Evolutionary conservation across 2,329 filamentous ascomycete species (phyloP), one percentile per base, ranked within the genome.

Genomic region (Trichocomaceae sp.): DNA sequence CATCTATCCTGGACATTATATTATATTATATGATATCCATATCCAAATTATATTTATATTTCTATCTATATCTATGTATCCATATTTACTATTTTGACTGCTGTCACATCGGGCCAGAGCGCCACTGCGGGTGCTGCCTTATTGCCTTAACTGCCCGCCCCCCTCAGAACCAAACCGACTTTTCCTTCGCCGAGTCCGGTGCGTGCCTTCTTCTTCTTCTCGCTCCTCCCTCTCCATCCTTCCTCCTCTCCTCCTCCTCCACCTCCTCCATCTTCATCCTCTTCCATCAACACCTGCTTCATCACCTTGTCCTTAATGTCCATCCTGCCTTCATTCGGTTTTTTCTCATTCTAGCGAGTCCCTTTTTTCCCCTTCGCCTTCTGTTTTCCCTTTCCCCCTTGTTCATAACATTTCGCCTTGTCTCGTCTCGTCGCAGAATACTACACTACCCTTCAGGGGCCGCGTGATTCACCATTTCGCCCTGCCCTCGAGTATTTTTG

Each of bases 171-270:
- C 20, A 41, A 41, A 19, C 12, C 29, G 29, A 33, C 29, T 10
- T 56, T 49, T 49, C 45, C 45, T 52, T 56, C 54, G 54, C 54
- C 54, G 54, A 56, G 49, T 51, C 54, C 54, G 49, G 49, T 47
- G 31, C 37, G 20, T 37, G 23, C 42, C n/a, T 33, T 19, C 37
- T 31, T 41, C 19, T 26, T 52, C 42, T 10, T 41, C 17, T 17
- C 42, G 22, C 33, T 47, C 50, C 19, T 29, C 31, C 42, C 42
- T 8, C 42, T 26, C 35, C 50, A 45, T 47, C 48, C 15, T n/a
- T n/a, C n/a, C n/a, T n/a, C n/a, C n/a, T n/a, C n/a, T n/a, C n/a
- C n/a, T n/a, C n/a, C n/a, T n/a, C n/a, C n/a, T n/a, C 19, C 46
- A 31, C 13, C 31, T 31, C 17, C 41, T 19, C 31, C 44, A 12